Evolutionary conservation across 179 eudicot species (phyloP), one percentile per base, ranked within the genome.

Genomic region (Corrigiola litoralis): DNA sequence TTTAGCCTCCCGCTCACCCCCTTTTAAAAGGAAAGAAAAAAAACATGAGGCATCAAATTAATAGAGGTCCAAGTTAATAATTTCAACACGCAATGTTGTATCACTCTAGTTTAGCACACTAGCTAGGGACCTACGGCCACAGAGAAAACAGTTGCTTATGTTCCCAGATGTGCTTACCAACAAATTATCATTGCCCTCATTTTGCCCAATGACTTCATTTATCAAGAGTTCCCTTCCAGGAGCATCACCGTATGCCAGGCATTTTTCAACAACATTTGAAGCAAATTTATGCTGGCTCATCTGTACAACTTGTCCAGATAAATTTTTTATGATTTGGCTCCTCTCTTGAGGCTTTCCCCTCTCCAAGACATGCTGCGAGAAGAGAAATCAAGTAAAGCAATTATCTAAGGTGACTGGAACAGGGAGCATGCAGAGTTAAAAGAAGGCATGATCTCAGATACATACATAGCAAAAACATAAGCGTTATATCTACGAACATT

Each of bases 261-360:
- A 94, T 72, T 90, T 94, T 64, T 90, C 97, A 58, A 92, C 72
- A 16, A 90, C 98, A 79, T 90, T 90, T 51, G 98, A 92, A 2
- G 98, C 98, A 76, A 79, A 92, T 75, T 92, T 92, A 75, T 92
- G 98, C 80, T 92, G 97, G 83, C 99, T 94, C 90, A 94, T 72
- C 45, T 79, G 85, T 54, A 92, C 88, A 68, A 92, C 74, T 58
- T 77, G 76, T 42, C 97, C 97, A 44, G 74, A 65, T 70, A 92
- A 62, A 67, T 85, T 85, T 63, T 62, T 72, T 42, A 90, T 82
- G 34, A 94, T 87, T 71, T 75, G 84, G 66, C 77, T 79, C 75
- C 97, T 83, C 69, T 94, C 99, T 56, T 71, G 75, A 48, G 90
- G 83, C 60, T 79, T 87, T 41, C 99, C 97, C 69, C 86, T 84